phyloP scores from a whole-genome alignment of 2,329 filamentous ascomycete genomes.

The Cytospora piceae region DNA sequence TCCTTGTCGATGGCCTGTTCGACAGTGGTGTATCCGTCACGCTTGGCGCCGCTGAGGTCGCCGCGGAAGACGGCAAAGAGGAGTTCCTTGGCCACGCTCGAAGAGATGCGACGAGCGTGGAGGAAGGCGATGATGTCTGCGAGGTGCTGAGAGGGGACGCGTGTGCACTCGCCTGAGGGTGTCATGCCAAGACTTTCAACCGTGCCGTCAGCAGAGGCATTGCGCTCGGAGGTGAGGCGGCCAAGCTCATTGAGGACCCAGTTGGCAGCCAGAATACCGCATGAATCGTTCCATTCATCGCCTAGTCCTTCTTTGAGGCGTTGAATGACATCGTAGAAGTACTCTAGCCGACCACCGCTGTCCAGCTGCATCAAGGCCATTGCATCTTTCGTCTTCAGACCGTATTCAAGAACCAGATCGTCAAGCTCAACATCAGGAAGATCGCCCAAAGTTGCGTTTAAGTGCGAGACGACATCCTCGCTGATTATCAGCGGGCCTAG shows the following conservation, averaged over 20 bases:
- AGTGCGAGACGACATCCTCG: slow-evolving; percentile 66
- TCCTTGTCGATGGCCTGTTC: slow-evolving; percentile 49
- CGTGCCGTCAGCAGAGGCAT: slow-evolving; percentile 29
- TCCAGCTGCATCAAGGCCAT: slow-evolving; percentile 78
- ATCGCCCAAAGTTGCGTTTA: slow-evolving; percentile 67
- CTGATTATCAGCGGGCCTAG: slow-evolving; percentile 79
- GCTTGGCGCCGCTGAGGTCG: slow-evolving; percentile 39
- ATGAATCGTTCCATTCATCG: slow-evolving; percentile 34
- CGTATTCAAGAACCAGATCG: slow-evolving; percentile 64
- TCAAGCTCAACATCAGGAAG: slow-evolving; percentile 73
- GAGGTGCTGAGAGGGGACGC: slow-evolving; percentile 52
- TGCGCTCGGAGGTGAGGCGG: slow-evolving; percentile 60
- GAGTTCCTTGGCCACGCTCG: slow-evolving; percentile 61
- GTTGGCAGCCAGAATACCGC: slow-evolving; percentile 58
- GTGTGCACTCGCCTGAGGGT: slow-evolving; percentile 50
- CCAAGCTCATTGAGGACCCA: slow-evolving; percentile 79
- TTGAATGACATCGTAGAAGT: slow-evolving; percentile 71
- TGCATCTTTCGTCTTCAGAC: slow-evolving; percentile 80
- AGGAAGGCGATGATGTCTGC: slow-evolving; percentile 57
- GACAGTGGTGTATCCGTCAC: slow-evolving; percentile 43
- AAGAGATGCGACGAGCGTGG: slow-evolving; percentile 54
- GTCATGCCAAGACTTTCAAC: slow-evolving; percentile 39
- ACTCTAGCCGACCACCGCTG: slow-evolving; percentile 78
- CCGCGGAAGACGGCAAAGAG: slow-evolving; percentile 56
- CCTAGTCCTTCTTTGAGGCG: slow-evolving; percentile 42